Evolutionary conservation across 2,329 filamentous ascomycete species (phyloP).

Genomic region (Gremmenia infestans): DNA sequence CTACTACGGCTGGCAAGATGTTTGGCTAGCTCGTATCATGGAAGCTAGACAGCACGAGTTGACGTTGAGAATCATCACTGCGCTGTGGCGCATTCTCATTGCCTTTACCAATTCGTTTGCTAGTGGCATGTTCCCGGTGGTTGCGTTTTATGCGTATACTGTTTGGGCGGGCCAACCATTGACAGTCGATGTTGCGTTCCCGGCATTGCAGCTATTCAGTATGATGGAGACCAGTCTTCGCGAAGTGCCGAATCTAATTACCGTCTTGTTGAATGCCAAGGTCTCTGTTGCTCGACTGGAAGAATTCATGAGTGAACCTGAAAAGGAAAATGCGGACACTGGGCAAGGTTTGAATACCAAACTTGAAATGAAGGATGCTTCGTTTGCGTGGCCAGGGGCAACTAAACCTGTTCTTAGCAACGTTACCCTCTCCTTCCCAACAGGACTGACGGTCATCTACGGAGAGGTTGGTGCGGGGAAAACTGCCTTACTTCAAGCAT

Average conservation of each 20-base stretch:
- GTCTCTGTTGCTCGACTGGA: conserved; percentile 80
- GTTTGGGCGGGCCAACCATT: conserved; percentile 62
- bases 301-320: conserved; percentile 78
- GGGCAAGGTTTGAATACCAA: conserved; percentile 11
- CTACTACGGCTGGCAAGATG: conserved; percentile 66
- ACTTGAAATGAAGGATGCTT: conserved; percentile 56
- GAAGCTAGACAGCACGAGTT: conserved; percentile 64
- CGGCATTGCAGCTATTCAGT: conserved; percentile 73
- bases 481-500: conserved; percentile 37
- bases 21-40: conserved; percentile 68
- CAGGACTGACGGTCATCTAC: conserved; percentile 54
- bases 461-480: conserved; percentile 63
- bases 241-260: conserved; percentile 71
- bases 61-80: conserved; percentile 57
- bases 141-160: conserved; percentile 78
- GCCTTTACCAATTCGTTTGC: conserved; percentile 65
- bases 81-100: conserved; percentile 58
- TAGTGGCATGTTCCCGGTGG: conserved; percentile 71
- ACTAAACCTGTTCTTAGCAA: conserved; percentile 49
- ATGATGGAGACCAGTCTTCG: conserved; percentile 70
- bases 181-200: conserved; percentile 79
- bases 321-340: conserved; percentile 55
- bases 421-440: conserved; percentile 48
- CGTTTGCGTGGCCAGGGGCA: conserved; percentile 75
- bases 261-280: conserved; percentile 73